Base-by-base conservation (phyloP, 2,329 filamentous ascomycete species). In the Ilyonectria sp. region DNA sequence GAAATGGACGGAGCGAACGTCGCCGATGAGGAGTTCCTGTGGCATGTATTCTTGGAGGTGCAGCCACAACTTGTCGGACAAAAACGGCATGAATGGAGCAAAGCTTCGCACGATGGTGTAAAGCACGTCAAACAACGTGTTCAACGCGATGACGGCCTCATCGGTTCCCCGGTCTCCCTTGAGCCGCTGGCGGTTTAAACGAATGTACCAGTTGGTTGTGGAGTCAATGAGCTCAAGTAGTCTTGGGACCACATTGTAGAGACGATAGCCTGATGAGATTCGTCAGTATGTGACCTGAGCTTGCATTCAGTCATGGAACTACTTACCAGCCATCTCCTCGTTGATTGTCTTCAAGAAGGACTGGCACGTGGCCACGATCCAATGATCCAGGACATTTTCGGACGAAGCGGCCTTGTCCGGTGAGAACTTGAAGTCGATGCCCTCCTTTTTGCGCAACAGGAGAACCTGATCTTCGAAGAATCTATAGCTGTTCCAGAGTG, bases 201-300 rank as follows among this genome's bases (percentile, higher is more conserved):
- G 89, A 78, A 97, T 97, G 83, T 96, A 97, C 94, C 93, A 97
- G 81, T 97, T 97, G 9, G 94, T 96, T 19, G 92, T 92, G 81
- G 95, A 93, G 76, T 97, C 94, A 72, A 97, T 95, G 77, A 95
- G 86, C 63, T 86, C 86, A 21, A 95, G 86, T 67, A 97, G 83
- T 65, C 92, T 87, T 7, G 94, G 94, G 56, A 97, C 93, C 44
- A 97, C 94, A 2, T 94, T 97, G 81, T 96, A 97, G 46, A 93
- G 82, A 35, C 91, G 90, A 79, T 93, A 93, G 6, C 82, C 89
- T 82, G 21, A 21, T 21, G 3, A 21, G 21, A 21, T 21, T 21
- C 21, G 21, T 61, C 15, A n/a, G 26, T 44, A n/a, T 13, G 37
- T 60, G 49, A 60, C 44, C 13, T 6, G 1, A 11, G 23, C 17